phyloP scores from a whole-genome alignment of 345 rosid species.

The Eucalyptus microcorys region DNA sequence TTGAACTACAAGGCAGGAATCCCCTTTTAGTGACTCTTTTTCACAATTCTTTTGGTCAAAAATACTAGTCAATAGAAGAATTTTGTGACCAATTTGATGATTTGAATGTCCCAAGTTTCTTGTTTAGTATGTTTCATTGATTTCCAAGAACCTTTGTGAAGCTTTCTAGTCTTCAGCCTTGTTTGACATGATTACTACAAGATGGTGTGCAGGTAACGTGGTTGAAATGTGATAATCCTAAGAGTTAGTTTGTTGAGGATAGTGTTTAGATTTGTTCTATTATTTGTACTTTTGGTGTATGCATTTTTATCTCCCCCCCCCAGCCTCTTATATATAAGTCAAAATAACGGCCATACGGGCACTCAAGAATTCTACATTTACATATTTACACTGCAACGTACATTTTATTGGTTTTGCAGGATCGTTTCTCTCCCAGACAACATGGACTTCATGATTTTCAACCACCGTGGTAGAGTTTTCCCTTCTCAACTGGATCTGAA shows the following conservation, averaged over 20 bases:
- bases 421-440: conserved; percentile 73
- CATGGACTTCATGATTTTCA: conserved; percentile 83
- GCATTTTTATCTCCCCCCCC: background rate
- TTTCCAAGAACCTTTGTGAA: background rate
- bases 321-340: background rate
- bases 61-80: background rate
- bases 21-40: background rate
- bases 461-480: conserved; percentile 58
- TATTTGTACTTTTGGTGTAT: background rate
- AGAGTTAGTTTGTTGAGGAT: background rate
- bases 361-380: background rate
- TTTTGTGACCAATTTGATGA: background rate
- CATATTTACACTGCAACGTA: background rate
- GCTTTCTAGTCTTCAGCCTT: background rate
- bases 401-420: conserved; percentile 27
- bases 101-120: background rate
- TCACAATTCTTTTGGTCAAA: background rate
- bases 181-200: background rate
- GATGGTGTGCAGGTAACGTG: background rate
- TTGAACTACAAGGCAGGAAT: background rate
- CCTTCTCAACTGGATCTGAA: conserved; percentile 36
- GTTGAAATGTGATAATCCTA: background rate
- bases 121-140: background rate
- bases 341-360: background rate
- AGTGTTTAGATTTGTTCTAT: background rate